Base-by-base conservation (phyloP, 2,329 filamentous ascomycete genomes). In the Colletotrichum tofieldiae region DNA sequence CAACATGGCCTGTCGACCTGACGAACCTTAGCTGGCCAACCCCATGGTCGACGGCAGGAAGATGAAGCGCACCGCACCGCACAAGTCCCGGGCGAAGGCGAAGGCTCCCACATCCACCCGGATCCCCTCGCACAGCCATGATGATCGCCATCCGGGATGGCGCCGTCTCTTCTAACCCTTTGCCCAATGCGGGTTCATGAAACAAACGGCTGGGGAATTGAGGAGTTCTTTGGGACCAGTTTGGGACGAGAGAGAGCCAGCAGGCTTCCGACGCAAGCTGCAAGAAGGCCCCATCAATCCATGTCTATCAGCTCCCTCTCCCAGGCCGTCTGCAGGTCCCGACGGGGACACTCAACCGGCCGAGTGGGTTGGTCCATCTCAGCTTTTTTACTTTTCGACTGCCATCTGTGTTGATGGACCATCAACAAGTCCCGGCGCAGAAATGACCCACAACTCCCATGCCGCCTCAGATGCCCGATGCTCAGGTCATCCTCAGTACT, bases 71-170 rank as follows among this genome's bases (percentile, higher is more conserved):
- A 26, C 29, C 52, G 20, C 20, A 35, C 29, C 52, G 29, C 23
- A 39, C n/a, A 23, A n/a, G 14, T 16, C 55, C 32, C 20, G 37
- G 29, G 32, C 14, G 16, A 63, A 32, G 23, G 26, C 39, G 45
- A 20, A 54, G 51, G n/a, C 54, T 56, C 37, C 41, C 29, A 49
- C 41, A 29, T 14, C 58, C 49, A 55, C 41, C 32, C n/a, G 39
- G 56, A 63, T 60, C n/a, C 18, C 32, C n/a, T 68, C 20, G 60
- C 70, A 70, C 65, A 70, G 70, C 60, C 60, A 64, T 63, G 39
- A 35, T 62, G 70, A 70, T 72, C 70, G 47, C 14, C 70, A 49
- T 54, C 66, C 54, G 54, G 59, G 70, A 72, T 72, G 59, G 59
- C 59, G 70, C 70, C 59, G 60, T 69, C 59, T 65, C 26, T 55